phyloP scores from a whole-genome alignment of 2,329 filamentous ascomycete genomes.

The Aspergillus novofumigatus region DNA sequence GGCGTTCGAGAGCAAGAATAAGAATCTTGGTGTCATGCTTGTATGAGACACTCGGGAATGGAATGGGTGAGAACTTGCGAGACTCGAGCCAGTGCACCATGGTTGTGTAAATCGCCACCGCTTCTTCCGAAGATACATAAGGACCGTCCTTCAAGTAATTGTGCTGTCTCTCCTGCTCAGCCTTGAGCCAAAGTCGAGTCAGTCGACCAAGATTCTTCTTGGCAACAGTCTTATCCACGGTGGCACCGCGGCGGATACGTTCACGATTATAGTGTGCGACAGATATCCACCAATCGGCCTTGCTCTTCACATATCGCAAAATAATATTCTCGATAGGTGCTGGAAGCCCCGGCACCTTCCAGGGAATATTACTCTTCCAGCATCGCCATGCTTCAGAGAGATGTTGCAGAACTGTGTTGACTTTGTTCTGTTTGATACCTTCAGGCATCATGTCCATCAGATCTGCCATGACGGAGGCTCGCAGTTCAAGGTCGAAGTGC shows the following conservation, averaged over 20 bases:
- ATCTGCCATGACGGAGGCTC: constrained; percentile 97
- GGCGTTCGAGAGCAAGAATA: constrained; percentile 86
- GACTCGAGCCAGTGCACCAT: constrained; percentile 99
- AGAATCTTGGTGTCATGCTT: constrained; percentile 99
- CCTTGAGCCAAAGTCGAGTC: constrained; percentile 93
- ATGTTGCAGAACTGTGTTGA: constrained; percentile 96
- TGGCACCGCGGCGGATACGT: constrained; percentile 90
- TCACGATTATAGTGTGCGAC: constrained; percentile 99
- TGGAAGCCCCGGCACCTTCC: constrained; percentile 95
- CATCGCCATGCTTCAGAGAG: constrained; percentile 97
- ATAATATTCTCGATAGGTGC: constrained; percentile 99
- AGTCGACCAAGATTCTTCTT: constrained; percentile 98
- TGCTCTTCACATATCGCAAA: constrained; percentile 95
- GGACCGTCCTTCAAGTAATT: constrained; percentile 99
- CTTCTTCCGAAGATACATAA: constrained; percentile 96
- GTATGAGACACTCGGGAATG: constrained; percentile 97
- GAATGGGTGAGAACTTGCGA: constrained; percentile 96
- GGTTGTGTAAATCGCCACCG: constrained; percentile 97
- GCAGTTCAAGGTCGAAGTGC: constrained; percentile 94
- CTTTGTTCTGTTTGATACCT: constrained; percentile 98
- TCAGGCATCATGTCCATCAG: constrained; percentile 99
- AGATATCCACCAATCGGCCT: constrained; percentile 99
- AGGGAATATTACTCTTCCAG: constrained; percentile 99
- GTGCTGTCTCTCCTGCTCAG: constrained; percentile 96
- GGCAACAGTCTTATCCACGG: constrained; percentile 97